These are phyloP conservation scores for Pistacia vera DNA, from an alignment of 345 rosid genomes.

Conservation along the genomic window DNA sequence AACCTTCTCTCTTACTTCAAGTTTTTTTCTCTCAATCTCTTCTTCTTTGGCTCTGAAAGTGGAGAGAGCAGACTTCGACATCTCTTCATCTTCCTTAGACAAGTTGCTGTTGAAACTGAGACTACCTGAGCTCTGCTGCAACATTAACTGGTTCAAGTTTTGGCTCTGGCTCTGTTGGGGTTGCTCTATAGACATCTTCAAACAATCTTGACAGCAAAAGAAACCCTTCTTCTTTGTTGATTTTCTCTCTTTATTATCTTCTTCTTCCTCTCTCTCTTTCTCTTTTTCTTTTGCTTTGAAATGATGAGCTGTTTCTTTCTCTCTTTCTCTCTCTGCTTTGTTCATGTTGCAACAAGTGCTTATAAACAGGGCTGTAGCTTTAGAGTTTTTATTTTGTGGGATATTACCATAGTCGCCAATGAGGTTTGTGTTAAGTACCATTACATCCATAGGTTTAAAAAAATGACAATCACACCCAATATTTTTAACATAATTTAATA, in stretches of 20 bases:
- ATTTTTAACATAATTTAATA: no score
- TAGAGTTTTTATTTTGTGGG: background rate
- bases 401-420: no score
- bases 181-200: constrained; percentile 50
- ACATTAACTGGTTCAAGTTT: constrained; percentile 53
- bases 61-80: constrained; percentile 87
- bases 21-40: constrained; percentile 87
- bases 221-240: constrained; percentile 35
- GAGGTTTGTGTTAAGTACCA: no score
- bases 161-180: constrained; percentile 45
- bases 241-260: constrained; percentile 23
- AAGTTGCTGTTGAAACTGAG: constrained; percentile 84
- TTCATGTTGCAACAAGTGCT: constrained; percentile 8
- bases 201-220: constrained; percentile 20
- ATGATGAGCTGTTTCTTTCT: constrained; percentile 25
- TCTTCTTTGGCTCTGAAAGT: constrained; percentile 93
- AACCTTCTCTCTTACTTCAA: constrained; percentile 83
- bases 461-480: no score
- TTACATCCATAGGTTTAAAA: no score
- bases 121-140: constrained; percentile 69
- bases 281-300: constrained; percentile 35
- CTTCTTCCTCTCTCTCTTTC: constrained; percentile 1
- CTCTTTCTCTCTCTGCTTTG: constrained; percentile 13
- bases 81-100: constrained; percentile 95
- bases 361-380: constrained; percentile 27